Evolutionary conservation across 345 rosid species (phyloP), one percentile per base, ranked within the genome.

Genomic region (Gossypium turneri): DNA sequence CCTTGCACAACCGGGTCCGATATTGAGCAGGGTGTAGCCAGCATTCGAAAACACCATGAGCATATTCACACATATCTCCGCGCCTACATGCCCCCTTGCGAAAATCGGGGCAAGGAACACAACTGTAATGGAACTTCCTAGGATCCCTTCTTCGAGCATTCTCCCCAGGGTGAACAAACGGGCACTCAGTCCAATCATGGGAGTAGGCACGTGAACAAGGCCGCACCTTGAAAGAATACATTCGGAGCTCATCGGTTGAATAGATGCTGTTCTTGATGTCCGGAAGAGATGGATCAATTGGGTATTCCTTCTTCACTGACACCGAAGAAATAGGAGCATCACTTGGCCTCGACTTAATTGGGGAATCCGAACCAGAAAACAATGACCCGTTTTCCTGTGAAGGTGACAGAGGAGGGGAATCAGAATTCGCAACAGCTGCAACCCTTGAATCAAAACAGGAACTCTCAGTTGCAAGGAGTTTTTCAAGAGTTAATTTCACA

Each of bases 1-100:
- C 98, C 83, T 94, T 94, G 74, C 98, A 94, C 13, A 94, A 86
- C 16, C 98, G 82, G 7, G 98, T 94, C 63, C 98, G 85, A 67
- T 94, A 94, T 51, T 94, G 98, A 70, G 98, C 98, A 0, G 98
- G 98, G 75, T 94, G 98, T 3, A 94, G 94, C 98, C 98, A 94
- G 76, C 98, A 94, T 73, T 94, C 98, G 65, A 94, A 94, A 66
- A 94, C 98, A 52, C 98, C 98, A 67, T 94, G 98, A 2, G 98
- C 98, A 83, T 91, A 94, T 73, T 94, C 98, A 29, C 98, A 94
- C 94, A 94, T 90, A 73, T 94, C 97, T 72, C 94, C 97, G 0
- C 98, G 88, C 64, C 98, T 82, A 74, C 98, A 94, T 48, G 97
- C 88, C 17, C 98, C 98, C 78, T 94, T 94, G 38, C 98, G 84